A percentile compares a stretch with the other conserved stretches of the same genome.
Evolutionary conservation across 2,329 filamentous ascomycete species (phyloP).

Genomic region (Alternaria brassicicola): DNA sequence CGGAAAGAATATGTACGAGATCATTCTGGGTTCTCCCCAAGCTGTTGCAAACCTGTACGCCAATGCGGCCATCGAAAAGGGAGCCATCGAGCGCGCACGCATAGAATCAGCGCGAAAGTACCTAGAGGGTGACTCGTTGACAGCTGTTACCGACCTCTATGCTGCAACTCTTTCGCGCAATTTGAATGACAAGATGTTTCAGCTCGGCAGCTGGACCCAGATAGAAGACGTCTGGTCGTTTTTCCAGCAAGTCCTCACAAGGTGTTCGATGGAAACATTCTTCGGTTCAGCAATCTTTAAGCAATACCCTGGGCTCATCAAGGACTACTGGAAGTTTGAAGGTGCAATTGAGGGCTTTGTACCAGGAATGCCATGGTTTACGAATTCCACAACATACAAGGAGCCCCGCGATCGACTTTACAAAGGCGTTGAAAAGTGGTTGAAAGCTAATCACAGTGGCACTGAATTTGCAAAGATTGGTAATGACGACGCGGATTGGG

Average conservation of each 20-base stretch:
- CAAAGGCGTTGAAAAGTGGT: constrained; percentile 32
- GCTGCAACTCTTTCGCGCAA: constrained; percentile 27
- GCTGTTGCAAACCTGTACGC: constrained; percentile 10
- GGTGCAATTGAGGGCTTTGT: constrained; percentile 24
- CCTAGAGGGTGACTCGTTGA: constrained; percentile 21
- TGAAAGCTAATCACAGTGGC: constrained; percentile 22
- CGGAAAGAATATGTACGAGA: constrained; percentile 16
- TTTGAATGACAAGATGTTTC: constrained; percentile 41
- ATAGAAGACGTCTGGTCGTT: constrained; percentile 43
- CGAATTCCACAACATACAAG: constrained; percentile 19
- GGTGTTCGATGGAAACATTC: constrained; percentile 31
- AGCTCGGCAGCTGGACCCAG: constrained; percentile 34
- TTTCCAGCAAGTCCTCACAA: constrained; percentile 34
- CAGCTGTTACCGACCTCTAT: constrained; percentile 22
- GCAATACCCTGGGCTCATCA: constrained; percentile 30
- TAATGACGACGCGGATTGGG: constrained; percentile 21
- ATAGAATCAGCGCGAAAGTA: constrained; percentile 17
- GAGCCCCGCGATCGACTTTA: constrained; percentile 27
- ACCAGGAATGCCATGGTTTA: constrained; percentile 25
- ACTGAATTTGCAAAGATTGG: constrained; percentile 21
- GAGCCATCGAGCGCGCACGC: constrained; percentile 9
- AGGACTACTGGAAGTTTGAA: constrained; percentile 38
- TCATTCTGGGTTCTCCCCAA: constrained; percentile 21
- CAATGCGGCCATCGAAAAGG: not conserved
- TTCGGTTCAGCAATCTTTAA: constrained; percentile 36